Percentiles rank a stretch among this genome's conserved stretches.
Conservation (phyloP, 2,329 filamentous ascomycete genomes). For the Fusarium paranaense region DNA sequence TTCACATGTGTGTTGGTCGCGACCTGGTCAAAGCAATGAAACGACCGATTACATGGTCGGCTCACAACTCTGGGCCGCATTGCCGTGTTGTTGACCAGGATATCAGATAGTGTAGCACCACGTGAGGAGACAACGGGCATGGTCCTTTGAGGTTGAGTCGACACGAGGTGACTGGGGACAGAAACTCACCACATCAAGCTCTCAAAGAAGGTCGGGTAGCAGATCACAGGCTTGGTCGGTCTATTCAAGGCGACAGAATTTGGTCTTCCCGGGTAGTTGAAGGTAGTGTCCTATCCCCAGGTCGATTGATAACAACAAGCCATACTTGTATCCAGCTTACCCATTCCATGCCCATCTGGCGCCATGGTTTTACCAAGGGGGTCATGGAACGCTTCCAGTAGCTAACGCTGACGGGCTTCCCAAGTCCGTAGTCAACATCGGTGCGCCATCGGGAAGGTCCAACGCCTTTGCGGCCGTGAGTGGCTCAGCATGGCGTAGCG, state of each 20-base stretch:
- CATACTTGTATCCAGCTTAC: conserved; percentile 70
- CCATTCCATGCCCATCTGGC: conserved; percentile 64
- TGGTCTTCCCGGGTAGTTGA: conserved; percentile 57
- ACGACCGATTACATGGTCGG: background rate
- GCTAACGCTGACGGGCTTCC: conserved; percentile 61
- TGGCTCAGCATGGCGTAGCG: background rate
- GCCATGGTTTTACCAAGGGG: conserved; percentile 59
- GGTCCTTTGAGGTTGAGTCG: conserved; percentile 40
- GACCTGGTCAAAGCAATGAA: background rate
- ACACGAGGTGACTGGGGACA: background rate
- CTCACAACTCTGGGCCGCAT: conserved; percentile 40
- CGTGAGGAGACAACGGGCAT: conserved; percentile 64
- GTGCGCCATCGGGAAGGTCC: conserved; percentile 52
- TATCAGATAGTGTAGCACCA: conserved; percentile 60
- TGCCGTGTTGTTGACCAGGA: conserved; percentile 65
- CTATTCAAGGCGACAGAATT: conserved; percentile 61
- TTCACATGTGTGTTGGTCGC: conserved; percentile 57
- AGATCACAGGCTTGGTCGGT: conserved; percentile 60
- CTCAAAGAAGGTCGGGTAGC: conserved; percentile 63
- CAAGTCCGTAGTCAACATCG: conserved; percentile 64
- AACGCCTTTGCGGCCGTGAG: background rate
- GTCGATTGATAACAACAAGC: conserved; percentile 69
- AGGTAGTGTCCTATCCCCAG: conserved; percentile 53
- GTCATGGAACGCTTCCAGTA: conserved; percentile 68
- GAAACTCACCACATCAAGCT: conserved; percentile 66